A percentile compares a stretch with the other conserved stretches of the same genome.
These are phyloP conservation scores for Suhomyces guaymorum DNA, from an alignment of 1,139 yeast species.

Conservation along the genomic window DNA sequence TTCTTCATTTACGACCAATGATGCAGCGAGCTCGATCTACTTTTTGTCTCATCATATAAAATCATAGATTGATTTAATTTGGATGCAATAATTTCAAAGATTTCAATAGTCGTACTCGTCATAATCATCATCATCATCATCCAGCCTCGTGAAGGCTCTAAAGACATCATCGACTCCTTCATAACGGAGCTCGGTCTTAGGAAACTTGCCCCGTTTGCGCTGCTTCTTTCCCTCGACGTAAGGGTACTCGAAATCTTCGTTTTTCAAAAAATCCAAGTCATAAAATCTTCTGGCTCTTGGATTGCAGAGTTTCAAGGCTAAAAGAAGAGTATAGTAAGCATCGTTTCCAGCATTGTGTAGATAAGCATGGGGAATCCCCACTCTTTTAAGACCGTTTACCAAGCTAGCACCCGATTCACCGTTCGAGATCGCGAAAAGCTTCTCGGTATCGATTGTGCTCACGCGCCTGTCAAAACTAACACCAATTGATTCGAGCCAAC, in stretches of 20 bases:
- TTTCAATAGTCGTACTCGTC: no score
- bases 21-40: no score
- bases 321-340: slow-evolving; percentile 64
- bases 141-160: no score
- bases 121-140: no score
- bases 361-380: slow-evolving; percentile 60
- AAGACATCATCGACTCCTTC: no score
- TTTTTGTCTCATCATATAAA: no score
- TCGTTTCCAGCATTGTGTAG: slow-evolving; percentile 87
- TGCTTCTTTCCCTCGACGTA: slow-evolving; percentile 1
- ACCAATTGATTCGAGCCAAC: slow-evolving; percentile 51
- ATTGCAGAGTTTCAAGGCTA: slow-evolving; percentile 56
- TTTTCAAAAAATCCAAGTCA: slow-evolving; percentile 22
- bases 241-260: neutral
- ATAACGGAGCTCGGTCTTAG: no score
- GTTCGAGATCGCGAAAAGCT: slow-evolving; percentile 45
- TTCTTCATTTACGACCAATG: no score
- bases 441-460: slow-evolving; percentile 52
- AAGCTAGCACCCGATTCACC: slow-evolving; percentile 49
- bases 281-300: slow-evolving; percentile 45
- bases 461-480: slow-evolving; percentile 43
- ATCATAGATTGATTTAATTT: no score
- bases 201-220: neutral
- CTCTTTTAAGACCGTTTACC: slow-evolving; percentile 49
- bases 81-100: no score